phyloP scores from a whole-genome alignment of 352 stramenopile genomes.

The Phytophthora cryptogea region DNA sequence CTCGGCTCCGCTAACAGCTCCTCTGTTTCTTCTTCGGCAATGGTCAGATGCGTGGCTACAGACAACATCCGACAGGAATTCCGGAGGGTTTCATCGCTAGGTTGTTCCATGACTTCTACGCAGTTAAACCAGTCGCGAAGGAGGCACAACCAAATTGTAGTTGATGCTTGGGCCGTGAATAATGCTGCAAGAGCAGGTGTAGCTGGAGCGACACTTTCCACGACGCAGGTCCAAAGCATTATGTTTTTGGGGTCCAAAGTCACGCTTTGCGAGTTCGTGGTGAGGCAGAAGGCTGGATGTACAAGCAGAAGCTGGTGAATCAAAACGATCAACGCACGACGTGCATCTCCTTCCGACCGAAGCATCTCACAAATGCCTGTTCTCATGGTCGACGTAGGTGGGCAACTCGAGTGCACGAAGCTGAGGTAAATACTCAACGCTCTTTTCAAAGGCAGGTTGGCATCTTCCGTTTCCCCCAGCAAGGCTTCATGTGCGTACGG shows the following conservation, averaged over 20 bases:
- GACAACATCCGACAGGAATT: constrained; percentile 37
- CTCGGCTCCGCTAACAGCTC: constrained; percentile 5
- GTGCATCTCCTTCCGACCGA: constrained; percentile 40
- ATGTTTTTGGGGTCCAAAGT: constrained; percentile 24
- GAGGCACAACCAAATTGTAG: constrained; percentile 25
- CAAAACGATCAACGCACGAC: constrained; percentile 24
- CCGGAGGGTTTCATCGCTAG: constrained; percentile 13
- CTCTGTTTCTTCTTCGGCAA: constrained; percentile 8
- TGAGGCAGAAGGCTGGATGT: constrained; percentile 16
- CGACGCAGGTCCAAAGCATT: constrained; percentile 41
- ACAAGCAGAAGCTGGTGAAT: constrained; percentile 26
- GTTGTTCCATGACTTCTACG: constrained; percentile 8
- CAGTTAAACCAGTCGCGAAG: constrained; percentile 28
- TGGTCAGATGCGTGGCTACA: constrained; percentile 15
- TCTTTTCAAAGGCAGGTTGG: constrained; percentile 35
- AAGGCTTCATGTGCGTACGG: constrained; percentile 19
- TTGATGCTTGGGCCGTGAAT: constrained; percentile 22
- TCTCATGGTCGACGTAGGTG: constrained; percentile 25
- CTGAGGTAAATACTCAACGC: constrained; percentile 61
- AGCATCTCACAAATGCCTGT: constrained; percentile 49
- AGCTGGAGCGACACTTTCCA: constrained; percentile 29
- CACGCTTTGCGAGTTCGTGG: background rate
- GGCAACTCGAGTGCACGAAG: constrained; percentile 45
- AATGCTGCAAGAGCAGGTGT: constrained; percentile 18
- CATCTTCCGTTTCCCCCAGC: constrained; percentile 1